Percentiles rank a stretch among this genome's conserved stretches.
Conservation (phyloP, 2,329 filamentous ascomycete genomes). For the Claviceps spartinae region DNA sequence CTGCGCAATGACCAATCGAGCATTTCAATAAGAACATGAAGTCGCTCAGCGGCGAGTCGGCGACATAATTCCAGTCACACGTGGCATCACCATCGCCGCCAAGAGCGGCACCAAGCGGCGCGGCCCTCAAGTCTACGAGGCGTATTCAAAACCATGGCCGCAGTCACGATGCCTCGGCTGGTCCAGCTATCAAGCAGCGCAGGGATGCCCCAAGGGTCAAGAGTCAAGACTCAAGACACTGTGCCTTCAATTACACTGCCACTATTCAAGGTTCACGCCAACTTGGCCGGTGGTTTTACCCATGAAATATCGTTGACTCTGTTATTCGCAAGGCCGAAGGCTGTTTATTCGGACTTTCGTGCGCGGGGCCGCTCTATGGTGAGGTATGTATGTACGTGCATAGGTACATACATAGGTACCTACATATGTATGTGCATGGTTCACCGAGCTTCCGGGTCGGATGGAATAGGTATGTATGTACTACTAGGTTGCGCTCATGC, state of each 20-base stretch:
- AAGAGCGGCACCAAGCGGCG: not conserved
- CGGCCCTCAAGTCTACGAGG: not conserved
- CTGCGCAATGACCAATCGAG: too few species aligned
- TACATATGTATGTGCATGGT: too few species aligned
- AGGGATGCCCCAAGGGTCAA: not conserved
- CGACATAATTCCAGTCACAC: too few species aligned
- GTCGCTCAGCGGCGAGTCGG: too few species aligned
- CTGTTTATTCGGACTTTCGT: not conserved
- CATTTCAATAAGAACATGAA: too few species aligned
- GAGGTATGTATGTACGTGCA: too few species aligned
- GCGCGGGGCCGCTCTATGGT: too few species aligned
- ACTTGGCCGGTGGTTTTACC: not conserved
- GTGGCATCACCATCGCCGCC: not conserved
- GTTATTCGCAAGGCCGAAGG: not conserved
- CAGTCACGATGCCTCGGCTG: not conserved
- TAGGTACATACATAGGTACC: too few species aligned
- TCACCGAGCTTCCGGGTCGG: too few species aligned
- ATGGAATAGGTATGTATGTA: too few species aligned
- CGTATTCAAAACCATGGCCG: not conserved
- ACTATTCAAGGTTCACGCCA: conserved; percentile 1
- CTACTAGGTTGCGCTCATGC: too few species aligned
- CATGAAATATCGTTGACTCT: not conserved
- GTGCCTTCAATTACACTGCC: not conserved
- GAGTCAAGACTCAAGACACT: not conserved
- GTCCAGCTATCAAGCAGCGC: not conserved